Conservation (phyloP, 2,329 filamentous ascomycete genomes). For the Fusarium sp. region DNA sequence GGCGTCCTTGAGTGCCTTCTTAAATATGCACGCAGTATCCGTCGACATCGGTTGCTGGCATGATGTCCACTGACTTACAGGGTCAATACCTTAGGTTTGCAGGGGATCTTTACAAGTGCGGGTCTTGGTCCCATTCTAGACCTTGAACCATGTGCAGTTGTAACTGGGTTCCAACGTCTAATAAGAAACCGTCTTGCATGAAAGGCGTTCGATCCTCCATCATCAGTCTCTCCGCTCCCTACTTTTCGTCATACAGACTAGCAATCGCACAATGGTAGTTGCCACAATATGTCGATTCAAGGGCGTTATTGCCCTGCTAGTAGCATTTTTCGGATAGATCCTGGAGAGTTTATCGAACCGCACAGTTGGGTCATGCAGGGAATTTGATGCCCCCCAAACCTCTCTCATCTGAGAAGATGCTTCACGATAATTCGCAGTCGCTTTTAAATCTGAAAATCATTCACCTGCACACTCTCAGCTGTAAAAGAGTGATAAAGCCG, state of each 20-base stretch:
- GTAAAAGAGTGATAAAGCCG: neutral
- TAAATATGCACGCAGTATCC: neutral
- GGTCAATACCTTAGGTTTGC: neutral
- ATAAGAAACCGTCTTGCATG: neutral
- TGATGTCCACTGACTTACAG: neutral
- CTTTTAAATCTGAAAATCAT: too few relatives aligned
- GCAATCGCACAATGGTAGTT: neutral
- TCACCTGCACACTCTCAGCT: accelerated
- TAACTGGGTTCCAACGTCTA: neutral
- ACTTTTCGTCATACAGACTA: neutral
- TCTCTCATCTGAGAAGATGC: neutral
- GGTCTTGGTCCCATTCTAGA: neutral
- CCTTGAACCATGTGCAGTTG: neutral
- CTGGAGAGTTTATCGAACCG: neutral
- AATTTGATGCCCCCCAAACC: neutral
- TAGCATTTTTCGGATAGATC: neutral
- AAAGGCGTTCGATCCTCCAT: neutral
- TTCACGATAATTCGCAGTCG: neutral
- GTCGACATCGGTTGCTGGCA: neutral
- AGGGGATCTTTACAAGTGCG: neutral
- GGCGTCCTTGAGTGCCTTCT: neutral
- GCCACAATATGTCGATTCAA: neutral
- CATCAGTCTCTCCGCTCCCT: neutral
- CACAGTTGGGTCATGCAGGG: neutral
- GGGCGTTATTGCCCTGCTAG: neutral